A percentile compares a stretch with the other conserved stretches of the same genome.
Evolutionary conservation across 2,329 filamentous ascomycete species (phyloP).

Genomic region (Acephala macrosclerotiorum): DNA sequence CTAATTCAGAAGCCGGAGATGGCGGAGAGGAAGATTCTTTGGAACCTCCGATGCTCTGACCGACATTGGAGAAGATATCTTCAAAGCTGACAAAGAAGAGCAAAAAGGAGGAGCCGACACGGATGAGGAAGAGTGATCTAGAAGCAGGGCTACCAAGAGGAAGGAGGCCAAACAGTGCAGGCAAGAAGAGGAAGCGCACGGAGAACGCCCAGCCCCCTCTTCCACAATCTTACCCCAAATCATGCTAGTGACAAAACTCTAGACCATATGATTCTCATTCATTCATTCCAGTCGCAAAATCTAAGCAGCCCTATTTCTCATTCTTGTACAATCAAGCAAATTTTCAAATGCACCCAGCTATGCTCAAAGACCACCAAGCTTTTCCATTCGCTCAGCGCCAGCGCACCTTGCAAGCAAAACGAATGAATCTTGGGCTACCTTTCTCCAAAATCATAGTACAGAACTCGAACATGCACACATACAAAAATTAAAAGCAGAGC

Average conservation of each 20-base stretch:
- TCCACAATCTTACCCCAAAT: too few species aligned
- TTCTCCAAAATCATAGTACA: background rate
- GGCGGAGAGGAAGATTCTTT: too few species aligned
- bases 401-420: constrained; percentile 1
- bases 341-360: background rate
- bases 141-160: too few species aligned
- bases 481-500: background rate
- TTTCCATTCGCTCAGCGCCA: background rate
- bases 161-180: too few species aligned
- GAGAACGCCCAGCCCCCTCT: too few species aligned
- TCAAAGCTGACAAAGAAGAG: too few species aligned
- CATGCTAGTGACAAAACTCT: background rate
- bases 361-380: background rate
- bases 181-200: too few species aligned
- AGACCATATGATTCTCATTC: background rate
- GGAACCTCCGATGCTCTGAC: too few species aligned
- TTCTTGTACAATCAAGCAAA: background rate
- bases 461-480: background rate
- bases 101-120: too few species aligned
- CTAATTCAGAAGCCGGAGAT: too few species aligned
- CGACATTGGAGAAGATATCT: too few species aligned
- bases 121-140: too few species aligned
- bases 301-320: background rate
- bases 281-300: background rate
- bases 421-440: background rate